Evolutionary conservation across 352 stramenopile genomes (phyloP).

Genomic region (Globisporangium iwayamae): DNA sequence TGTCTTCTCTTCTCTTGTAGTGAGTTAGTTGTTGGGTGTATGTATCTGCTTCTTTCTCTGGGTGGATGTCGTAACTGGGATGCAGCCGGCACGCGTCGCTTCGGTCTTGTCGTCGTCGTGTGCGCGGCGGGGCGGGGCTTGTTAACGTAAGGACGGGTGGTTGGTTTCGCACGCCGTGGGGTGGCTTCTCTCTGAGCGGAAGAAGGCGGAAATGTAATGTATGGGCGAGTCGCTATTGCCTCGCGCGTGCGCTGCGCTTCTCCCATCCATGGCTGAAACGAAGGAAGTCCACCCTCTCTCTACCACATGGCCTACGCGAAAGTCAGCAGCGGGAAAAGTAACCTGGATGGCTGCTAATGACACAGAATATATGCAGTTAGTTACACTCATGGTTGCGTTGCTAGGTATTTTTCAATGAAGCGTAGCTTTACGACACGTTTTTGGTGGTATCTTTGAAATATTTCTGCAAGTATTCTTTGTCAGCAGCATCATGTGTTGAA

Average conservation of each 20-base stretch:
- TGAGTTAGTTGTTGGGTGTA: background rate
- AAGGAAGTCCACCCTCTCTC: slow-evolving; percentile 5
- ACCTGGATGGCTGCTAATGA: too few species aligned
- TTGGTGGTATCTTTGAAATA: too few species aligned
- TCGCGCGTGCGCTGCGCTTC: too few species aligned
- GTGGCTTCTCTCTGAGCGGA: background rate
- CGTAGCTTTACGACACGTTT: too few species aligned
- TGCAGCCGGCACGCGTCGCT: background rate
- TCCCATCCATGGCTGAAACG: background rate
- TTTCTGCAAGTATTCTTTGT: too few species aligned
- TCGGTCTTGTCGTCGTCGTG: background rate
- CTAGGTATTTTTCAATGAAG: too few species aligned
- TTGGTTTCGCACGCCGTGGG: slow-evolving; percentile 5
- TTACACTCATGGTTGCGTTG: too few species aligned
- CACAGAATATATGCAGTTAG: too few species aligned
- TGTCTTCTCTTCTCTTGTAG: background rate
- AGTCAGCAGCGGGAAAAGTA: background rate
- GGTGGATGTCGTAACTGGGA: background rate
- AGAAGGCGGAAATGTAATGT: background rate
- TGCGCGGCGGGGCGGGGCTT: too few species aligned
- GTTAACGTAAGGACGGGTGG: background rate
- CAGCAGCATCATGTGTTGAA: too few species aligned
- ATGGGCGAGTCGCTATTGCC: background rate
- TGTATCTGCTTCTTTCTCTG: background rate
- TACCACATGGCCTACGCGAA: background rate